phyloP scores from a whole-genome alignment of 129 eudicot species.

The Tagetes patula region DNA sequence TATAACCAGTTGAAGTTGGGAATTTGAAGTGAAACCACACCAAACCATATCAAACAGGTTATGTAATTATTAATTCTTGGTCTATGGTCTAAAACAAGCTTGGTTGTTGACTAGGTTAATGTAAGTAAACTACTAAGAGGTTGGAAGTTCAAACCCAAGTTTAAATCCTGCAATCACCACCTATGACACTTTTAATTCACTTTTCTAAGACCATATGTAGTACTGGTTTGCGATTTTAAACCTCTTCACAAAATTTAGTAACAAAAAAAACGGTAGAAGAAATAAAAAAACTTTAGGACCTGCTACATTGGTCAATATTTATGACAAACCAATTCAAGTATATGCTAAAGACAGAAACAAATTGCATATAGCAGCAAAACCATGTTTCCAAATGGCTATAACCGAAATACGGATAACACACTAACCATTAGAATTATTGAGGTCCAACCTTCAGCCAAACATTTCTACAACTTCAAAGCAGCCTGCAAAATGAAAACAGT shows the following conservation, averaged over 20 bases:
- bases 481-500: conserved; percentile 21
- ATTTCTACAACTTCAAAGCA: conserved; percentile 22
- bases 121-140: no score
- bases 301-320: conserved; percentile 19
- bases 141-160: no score
- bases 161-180: no score
- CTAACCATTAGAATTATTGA: conserved; percentile 29
- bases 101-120: no score
- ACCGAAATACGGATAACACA: conserved; percentile 18
- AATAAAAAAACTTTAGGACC: conserved; percentile 5
- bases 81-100: no score
- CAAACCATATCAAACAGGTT: no score
- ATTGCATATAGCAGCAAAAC: conserved; percentile 22
- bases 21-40: no score
- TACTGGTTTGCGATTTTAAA: neutral
- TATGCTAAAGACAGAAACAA: conserved; percentile 14
- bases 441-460: conserved; percentile 20
- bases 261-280: neutral
- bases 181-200: no score
- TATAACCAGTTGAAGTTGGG: neutral
- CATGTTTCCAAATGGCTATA: conserved; percentile 25
- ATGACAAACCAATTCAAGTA: neutral
- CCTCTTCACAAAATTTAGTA: neutral
- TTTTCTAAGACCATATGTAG: no score
- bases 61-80: no score